Percentiles rank a stretch among this genome's conserved stretches.
phyloP scores from a whole-genome alignment of 495 filamentous ascomycete genomes.

The Symbiotaphrina buchneri region DNA sequence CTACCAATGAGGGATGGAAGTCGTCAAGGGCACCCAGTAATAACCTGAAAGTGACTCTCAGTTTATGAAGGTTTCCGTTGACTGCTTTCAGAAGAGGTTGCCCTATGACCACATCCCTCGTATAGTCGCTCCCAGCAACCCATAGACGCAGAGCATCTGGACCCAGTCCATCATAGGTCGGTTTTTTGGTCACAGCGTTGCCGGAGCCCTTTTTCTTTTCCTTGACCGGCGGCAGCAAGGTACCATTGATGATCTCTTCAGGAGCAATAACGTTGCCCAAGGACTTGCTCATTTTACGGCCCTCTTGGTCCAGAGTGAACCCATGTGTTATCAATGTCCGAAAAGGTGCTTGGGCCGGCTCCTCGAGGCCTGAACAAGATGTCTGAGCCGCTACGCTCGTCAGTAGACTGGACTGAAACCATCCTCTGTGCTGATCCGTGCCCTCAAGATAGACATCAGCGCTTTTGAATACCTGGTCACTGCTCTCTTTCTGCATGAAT shows the following conservation, averaged over 20 bases:
- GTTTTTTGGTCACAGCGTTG: slow-evolving; percentile 21
- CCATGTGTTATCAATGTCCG: slow-evolving; percentile 79
- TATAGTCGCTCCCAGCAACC: slow-evolving; percentile 83
- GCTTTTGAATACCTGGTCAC: slow-evolving; percentile 22
- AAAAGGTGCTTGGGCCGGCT: slow-evolving; percentile 36
- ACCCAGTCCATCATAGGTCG: slow-evolving; percentile 36
- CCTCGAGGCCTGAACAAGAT: slow-evolving; percentile 14
- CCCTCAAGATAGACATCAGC: slow-evolving; percentile 90
- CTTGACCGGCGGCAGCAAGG: slow-evolving; percentile 36
- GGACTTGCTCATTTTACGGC: slow-evolving; percentile 97
- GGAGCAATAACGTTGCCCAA: slow-evolving; percentile 77
- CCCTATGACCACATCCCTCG: slow-evolving; percentile 60
- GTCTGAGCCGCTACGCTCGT: slow-evolving; percentile 47
- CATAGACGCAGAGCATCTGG: slow-evolving; percentile 80
- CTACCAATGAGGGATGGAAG: slow-evolving; percentile 18
- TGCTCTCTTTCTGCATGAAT: slow-evolving; percentile 16
- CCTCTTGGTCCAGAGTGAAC: slow-evolving; percentile 71
- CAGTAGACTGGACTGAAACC: slow-evolving; percentile 98
- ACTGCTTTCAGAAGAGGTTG: slow-evolving; percentile 49
- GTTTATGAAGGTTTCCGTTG: slow-evolving; percentile 58
- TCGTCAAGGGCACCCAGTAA: slow-evolving; percentile 57
- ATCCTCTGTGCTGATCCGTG: slow-evolving; percentile 86
- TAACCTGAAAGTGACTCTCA: slow-evolving; percentile 70
- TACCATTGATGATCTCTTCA: slow-evolving; percentile 61
- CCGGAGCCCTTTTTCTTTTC: slow-evolving; percentile 26